phyloP scores from a whole-genome alignment of 805 yeast species.

The Metschnikowia proteae region DNA sequence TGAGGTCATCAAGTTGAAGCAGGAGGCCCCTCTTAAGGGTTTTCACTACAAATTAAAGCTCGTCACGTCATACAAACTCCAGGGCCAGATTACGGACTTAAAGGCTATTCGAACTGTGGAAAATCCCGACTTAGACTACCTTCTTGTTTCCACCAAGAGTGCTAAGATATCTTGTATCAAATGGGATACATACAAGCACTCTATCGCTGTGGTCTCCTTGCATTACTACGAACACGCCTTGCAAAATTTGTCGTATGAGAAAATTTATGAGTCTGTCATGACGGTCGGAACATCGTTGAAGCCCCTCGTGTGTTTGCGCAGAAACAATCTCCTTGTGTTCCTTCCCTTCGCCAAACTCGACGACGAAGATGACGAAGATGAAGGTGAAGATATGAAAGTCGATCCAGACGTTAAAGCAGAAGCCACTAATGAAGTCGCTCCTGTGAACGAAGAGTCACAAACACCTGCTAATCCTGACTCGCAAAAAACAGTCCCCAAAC shows the following conservation, averaged over 20 bases:
- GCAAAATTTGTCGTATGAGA: conserved; percentile 45
- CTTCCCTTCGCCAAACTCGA: conserved; percentile 55
- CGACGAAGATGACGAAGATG: conserved; percentile 37
- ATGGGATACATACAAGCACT: conserved; percentile 57
- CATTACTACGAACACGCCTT: conserved; percentile 82
- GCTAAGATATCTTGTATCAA: conserved; percentile 76
- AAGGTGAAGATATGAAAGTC: conserved; percentile 29
- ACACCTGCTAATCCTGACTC: not conserved
- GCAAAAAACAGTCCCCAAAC: not conserved
- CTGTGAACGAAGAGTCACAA: not conserved
- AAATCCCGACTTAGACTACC: conserved; percentile 48
- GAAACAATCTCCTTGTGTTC: conserved; percentile 66
- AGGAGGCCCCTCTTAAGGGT: conserved; percentile 15
- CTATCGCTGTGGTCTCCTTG: conserved; percentile 68
- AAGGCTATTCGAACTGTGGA: conserved; percentile 48
- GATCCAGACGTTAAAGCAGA: conserved; percentile 5
- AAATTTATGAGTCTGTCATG: conserved; percentile 41
- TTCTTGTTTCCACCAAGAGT: conserved; percentile 61
- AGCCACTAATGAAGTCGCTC: not conserved
- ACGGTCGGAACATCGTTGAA: conserved; percentile 57
- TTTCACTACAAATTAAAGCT: conserved; percentile 28
- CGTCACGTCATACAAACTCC: conserved; percentile 62
- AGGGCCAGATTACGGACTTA: conserved; percentile 65
- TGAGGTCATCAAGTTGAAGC: conserved; percentile 32
- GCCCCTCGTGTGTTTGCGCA: conserved; percentile 53